These are phyloP conservation scores for Dioscorea dumetorum DNA, from an alignment of 106 monocot genomes.

Conservation along the genomic window DNA sequence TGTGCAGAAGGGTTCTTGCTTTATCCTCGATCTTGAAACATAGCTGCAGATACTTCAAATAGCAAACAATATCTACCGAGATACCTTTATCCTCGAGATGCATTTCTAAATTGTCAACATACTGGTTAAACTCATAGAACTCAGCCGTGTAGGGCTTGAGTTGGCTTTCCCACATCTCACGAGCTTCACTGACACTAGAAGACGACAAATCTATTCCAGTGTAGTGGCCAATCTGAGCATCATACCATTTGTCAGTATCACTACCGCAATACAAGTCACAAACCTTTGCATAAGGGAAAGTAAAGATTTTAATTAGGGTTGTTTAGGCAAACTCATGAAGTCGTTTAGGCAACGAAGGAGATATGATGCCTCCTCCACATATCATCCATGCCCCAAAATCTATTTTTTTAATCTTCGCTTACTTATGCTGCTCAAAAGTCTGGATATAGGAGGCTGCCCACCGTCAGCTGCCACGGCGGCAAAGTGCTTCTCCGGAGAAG, in stretches of 20 bases:
- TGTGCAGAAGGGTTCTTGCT: constrained; percentile 64
- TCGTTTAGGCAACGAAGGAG: constrained; percentile 16
- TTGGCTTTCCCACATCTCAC: constrained; percentile 71
- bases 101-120: constrained; percentile 38
- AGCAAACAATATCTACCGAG: constrained; percentile 83
- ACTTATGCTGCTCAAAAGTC: no score
- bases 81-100: constrained; percentile 63
- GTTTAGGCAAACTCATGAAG: constrained; percentile 86
- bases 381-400: no score
- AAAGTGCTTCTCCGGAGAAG: no score
- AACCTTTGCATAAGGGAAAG: constrained; percentile 64
- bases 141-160: constrained; percentile 71
- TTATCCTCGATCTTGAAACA: constrained; percentile 82
- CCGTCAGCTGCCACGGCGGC: no score
- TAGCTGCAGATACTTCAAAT: constrained; percentile 83
- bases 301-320: constrained; percentile 86
- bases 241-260: constrained; percentile 75
- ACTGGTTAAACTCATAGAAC: constrained; percentile 73
- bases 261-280: constrained; percentile 80
- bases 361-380: no score
- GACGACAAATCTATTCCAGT: constrained; percentile 60
- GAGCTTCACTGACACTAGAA: constrained; percentile 44
- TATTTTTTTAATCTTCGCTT: no score
- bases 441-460: no score
- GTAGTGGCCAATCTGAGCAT: constrained; percentile 85